Evolutionary conservation across 306 rosid species (phyloP).

Genomic region (Lathyrus sativus): DNA sequence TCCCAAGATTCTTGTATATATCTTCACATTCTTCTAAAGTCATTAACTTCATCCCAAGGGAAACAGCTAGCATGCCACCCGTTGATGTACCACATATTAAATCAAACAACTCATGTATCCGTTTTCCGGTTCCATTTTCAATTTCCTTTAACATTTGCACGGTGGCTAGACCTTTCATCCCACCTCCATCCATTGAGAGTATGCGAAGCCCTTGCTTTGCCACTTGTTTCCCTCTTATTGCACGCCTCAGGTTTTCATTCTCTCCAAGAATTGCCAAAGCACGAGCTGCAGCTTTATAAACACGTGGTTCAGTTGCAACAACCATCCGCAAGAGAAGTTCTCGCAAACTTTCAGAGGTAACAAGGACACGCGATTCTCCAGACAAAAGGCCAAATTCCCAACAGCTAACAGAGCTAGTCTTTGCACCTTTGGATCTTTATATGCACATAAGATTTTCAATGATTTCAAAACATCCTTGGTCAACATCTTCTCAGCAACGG

Average conservation of each 20-base stretch:
- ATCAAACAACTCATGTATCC: conserved; percentile 88
- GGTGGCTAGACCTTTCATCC: conserved; percentile 97
- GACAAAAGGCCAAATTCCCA: conserved; percentile 88
- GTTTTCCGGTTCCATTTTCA: conserved; percentile 92
- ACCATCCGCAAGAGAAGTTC: conserved; percentile 81
- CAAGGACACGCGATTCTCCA: conserved; percentile 81
- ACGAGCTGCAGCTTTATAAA: conserved; percentile 96
- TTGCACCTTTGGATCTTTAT: conserved; percentile 86
- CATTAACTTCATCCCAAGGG: no score
- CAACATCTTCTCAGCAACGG: no score
- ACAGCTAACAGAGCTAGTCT: conserved; percentile 80
- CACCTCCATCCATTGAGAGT: conserved; percentile 98
- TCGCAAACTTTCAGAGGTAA: conserved; percentile 87
- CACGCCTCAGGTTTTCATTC: conserved; percentile 87
- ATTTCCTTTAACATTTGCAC: conserved; percentile 90
- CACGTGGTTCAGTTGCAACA: conserved; percentile 74
- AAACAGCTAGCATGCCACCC: no score
- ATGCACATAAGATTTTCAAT: conserved; percentile 74
- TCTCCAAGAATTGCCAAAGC: conserved; percentile 98
- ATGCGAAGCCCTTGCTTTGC: conserved; percentile 91
- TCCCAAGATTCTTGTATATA: no score
- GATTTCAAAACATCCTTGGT: conserved; percentile 94
- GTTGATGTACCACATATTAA: no score
- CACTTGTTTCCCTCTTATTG: conserved; percentile 82
- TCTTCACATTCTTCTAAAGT: no score